Conservation (phyloP, 164 flowering plant species). For the Platanus orientalis region DNA sequence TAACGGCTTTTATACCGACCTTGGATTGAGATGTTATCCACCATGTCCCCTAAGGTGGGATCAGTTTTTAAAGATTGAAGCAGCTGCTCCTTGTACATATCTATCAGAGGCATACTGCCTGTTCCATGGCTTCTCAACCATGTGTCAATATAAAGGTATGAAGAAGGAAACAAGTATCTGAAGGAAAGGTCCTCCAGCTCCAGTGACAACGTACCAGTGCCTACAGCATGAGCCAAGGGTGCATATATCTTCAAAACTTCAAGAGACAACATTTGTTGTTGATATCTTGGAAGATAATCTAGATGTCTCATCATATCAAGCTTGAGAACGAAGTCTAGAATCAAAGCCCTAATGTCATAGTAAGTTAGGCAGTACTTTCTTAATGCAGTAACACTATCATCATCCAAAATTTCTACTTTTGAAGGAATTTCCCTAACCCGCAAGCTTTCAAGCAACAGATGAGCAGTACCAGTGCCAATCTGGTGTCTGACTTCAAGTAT, state of each 20-base stretch:
- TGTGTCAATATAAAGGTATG: constrained; percentile 71
- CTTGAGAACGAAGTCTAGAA: constrained; percentile 65
- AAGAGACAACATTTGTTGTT: constrained; percentile 60
- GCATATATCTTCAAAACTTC: constrained; percentile 78
- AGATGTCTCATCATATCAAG: constrained; percentile 86
- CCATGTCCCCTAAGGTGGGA: constrained; percentile 45
- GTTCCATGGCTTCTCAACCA: constrained; percentile 79
- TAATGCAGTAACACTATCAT: constrained; percentile 57
- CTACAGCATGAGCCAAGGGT: constrained; percentile 85
- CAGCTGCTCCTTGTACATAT: constrained; percentile 55
- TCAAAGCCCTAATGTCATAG: constrained; percentile 76
- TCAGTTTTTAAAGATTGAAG: constrained; percentile 49
- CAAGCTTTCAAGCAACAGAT: constrained; percentile 70
- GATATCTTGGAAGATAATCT: constrained; percentile 66
- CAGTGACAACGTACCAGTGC: constrained; percentile 46
- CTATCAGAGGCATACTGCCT: constrained; percentile 55
- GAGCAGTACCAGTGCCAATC: constrained; percentile 65
- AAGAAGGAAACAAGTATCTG: constrained; percentile 69
- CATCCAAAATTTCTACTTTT: constrained; percentile 56
- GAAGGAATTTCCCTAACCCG: constrained; percentile 57
- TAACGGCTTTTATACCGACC: constrained; percentile 92
- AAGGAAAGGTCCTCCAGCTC: constrained; percentile 90
- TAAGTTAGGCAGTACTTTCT: constrained; percentile 77
- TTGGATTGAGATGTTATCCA: constrained; percentile 46
- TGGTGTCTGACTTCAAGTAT: constrained; percentile 44